Evolutionary conservation across 495 filamentous ascomycete species (phyloP), one percentile per base, ranked within the genome.

Genomic region (Tuber brumale): DNA sequence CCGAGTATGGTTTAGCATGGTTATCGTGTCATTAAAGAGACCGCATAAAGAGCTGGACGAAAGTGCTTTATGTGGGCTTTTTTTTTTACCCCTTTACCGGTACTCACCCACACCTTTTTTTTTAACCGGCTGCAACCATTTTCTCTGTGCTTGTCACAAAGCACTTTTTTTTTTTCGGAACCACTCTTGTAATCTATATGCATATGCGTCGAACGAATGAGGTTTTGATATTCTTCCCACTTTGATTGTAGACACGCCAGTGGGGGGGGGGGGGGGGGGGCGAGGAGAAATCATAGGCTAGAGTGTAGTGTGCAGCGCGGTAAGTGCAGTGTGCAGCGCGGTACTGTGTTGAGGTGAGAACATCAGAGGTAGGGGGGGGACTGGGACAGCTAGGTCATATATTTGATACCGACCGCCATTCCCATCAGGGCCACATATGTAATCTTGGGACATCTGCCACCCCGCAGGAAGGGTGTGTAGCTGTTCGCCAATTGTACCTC

Each of bases 81-180:
- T 61, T 61, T 61, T 7, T 3, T 9, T 16, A 9, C 46, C 46
- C 51, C n/a, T n/a, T n/a, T 39, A 39, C 37, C 3, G 1, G 37
- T 37, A 8, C 23, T 2, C n/a, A n/a, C 48, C 16, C 45, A 46
- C 46, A 48, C 48, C 21, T 21, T 21, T 61, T 61, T 31, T 21
- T 21, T 61, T 61, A 16, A 61, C n/a, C 51, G 27, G 27, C 57
- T 35, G 57, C 27, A 66, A 66, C 57, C 16, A 66, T 31, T 35
- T 35, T 66, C 57, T 66, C n/a, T 66, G 31, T 8, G 57, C 57
- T 66, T 35, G 57, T 35, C 35, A 35, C 12, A 66, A 66, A 31
- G 57, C 57, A 31, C 57, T 6, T 66, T 66, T 35, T 66, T 66
- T 66, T 66, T 66, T 6, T 66, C 57, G 57, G 57, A 66, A 66